Percentiles rank a stretch among this genome's conserved stretches.
These are phyloP conservation scores for Suillus subaureus DNA, from an alignment of 768 basidiomycete genomes.

Conservation along the genomic window DNA sequence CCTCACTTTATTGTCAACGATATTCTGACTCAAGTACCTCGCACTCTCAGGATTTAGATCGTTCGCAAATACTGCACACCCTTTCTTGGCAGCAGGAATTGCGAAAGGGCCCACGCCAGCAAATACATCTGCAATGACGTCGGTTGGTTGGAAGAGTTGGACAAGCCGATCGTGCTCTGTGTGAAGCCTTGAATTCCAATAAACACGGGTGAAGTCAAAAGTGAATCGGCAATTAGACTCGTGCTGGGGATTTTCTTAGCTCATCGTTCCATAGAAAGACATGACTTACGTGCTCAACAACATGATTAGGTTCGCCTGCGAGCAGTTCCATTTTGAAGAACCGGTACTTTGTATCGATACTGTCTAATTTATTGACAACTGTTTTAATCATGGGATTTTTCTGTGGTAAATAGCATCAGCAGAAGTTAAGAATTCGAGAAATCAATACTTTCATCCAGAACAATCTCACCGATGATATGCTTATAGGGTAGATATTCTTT, in stretches of 20 bases:
- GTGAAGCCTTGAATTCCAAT: constrained; percentile 97
- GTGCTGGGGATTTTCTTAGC: constrained; percentile 45
- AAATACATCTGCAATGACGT: constrained; percentile 91
- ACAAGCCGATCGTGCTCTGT: constrained; percentile 91
- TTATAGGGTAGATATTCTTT: constrained; percentile 92
- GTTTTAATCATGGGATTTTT: constrained; percentile 86
- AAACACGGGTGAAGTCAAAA: constrained; percentile 94
- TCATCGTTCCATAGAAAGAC: constrained; percentile 3
- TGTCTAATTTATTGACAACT: constrained; percentile 93
- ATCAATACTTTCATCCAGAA: constrained; percentile 73
- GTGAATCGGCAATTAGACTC: constrained; percentile 87
- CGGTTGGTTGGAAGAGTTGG: constrained; percentile 65
- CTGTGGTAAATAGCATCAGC: constrained; percentile 41
- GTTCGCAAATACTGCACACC: constrained; percentile 88
- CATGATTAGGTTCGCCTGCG: constrained; percentile 84
- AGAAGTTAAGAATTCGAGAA: background rate
- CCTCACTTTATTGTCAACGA: constrained; percentile 73
- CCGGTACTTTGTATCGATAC: constrained; percentile 83
- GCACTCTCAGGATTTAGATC: constrained; percentile 92
- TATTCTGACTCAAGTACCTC: constrained; percentile 75
- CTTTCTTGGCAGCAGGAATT: constrained; percentile 89
- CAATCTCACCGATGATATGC: constrained; percentile 85
- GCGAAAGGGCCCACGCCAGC: constrained; percentile 98
- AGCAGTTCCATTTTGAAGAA: constrained; percentile 97
- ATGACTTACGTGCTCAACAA: constrained; percentile 77